Evolutionary conservation across 495 filamentous ascomycete species (phyloP), one percentile per base, ranked within the genome.

Genomic region (Patellaria atrata): DNA sequence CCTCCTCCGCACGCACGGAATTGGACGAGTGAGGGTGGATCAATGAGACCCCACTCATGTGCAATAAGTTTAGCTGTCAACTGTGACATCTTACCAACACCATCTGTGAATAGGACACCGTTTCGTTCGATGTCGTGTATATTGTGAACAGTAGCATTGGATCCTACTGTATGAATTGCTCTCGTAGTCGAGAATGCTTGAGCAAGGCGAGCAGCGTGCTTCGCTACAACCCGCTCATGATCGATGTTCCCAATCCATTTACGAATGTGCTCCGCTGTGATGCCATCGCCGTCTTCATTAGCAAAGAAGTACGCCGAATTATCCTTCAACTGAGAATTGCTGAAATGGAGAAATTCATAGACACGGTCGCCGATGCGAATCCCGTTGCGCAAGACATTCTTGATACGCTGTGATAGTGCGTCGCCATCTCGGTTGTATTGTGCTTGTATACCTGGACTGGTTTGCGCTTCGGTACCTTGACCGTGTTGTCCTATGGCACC

Each of bases 131-230:
- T 62, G 37, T 96, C 89, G 2, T 60, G 36, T 9, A 77, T 73
- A 2, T 55, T 48, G 4, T 50, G 46, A 22, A 75, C 62, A 33
- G 57, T 51, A 13, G 71, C 53, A 2, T 10, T 43, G 18, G 8
- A n/a, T 3, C 10, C 53, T 53, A 9, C 62, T 56, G 17, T 55
- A 5, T 46, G 50, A 30, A 91, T 68, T 16, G 78, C 72, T 29
- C 79, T 64, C 0, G 89, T 96, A 0, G 89, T 94, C 0, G 89
- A 94, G 52, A 96, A 94, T 52, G 84, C 91, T 57, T 96, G 91
- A 0, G 91, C 89, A 10, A 96, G 57, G 25, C 91, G 67, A 21
- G 91, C 80, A 21, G 82, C 77, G 55, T 85, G 76, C 45, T 92
- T 91, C 3, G 87, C 85, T 19, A 91, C 65, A 22, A 78, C 67